phyloP scores from a whole-genome alignment of 1,139 yeast genomes.

The Arxiozyma bovina region DNA sequence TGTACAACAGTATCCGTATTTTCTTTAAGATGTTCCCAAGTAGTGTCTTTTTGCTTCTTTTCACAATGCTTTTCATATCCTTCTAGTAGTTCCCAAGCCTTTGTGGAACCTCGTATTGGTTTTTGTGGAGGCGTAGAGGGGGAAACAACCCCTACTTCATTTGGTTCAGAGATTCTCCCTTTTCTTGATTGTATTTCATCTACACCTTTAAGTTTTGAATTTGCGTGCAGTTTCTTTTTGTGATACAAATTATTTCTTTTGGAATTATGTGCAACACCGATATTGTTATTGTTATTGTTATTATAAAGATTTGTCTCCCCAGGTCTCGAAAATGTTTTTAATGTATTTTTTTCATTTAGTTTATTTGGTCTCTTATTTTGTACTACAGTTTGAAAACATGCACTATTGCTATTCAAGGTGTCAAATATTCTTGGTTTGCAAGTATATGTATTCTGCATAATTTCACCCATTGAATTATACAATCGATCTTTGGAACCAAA shows the following conservation, averaged over 20 bases:
- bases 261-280: too few relatives aligned
- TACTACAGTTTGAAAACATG: background rate
- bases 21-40: background rate
- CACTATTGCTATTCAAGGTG: background rate
- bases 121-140: background rate
- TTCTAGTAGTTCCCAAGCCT: background rate
- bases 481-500: background rate
- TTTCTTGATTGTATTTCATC: background rate
- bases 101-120: constrained; percentile 1
- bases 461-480: background rate
- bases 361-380: background rate
- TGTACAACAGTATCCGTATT: background rate
- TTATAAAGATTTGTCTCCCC: background rate
- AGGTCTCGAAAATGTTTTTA: too few relatives aligned
- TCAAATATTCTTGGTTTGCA: background rate
- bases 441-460: background rate
- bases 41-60: background rate
- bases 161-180: background rate
- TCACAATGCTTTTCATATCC: constrained; percentile 3
- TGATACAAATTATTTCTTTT: background rate
- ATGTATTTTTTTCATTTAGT: background rate
- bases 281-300: too few relatives aligned
- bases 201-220: background rate
- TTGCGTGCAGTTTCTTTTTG: background rate
- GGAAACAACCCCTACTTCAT: background rate